Percentiles rank a stretch among this genome's conserved stretches.
phyloP scores from a whole-genome alignment of 2,329 filamentous ascomycete species.

The Claviceps purpurea region DNA sequence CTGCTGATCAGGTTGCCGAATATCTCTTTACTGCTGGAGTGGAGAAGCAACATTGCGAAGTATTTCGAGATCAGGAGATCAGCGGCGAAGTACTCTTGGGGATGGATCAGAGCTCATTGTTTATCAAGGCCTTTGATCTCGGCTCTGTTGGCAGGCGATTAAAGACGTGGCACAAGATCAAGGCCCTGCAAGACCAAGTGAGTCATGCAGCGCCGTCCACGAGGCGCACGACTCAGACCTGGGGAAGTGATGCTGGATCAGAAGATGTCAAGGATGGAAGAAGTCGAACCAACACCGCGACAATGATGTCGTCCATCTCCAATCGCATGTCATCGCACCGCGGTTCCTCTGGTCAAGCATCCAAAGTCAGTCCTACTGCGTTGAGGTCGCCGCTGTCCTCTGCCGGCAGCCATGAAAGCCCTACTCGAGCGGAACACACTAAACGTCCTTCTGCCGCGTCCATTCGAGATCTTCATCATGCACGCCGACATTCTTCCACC shows the following conservation, averaged over 20 bases:
- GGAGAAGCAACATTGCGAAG: conserved; percentile 80
- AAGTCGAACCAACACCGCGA: conserved; percentile 46
- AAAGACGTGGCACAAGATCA: conserved; percentile 96
- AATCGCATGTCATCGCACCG: conserved; percentile 36
- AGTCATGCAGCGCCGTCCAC: conserved; percentile 28
- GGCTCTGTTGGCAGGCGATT: conserved; percentile 79
- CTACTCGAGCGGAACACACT: conserved; percentile 33
- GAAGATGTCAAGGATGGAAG: conserved; percentile 37
- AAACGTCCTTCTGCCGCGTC: conserved; percentile 67
- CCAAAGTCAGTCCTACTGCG: conserved; percentile 31
- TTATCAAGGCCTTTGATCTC: conserved; percentile 89
- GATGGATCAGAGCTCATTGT: conserved; percentile 90
- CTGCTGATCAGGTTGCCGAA: conserved; percentile 69
- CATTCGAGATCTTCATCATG: conserved; percentile 69
- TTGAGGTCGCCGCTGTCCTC: conserved; percentile 28
- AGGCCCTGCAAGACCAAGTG: conserved; percentile 78
- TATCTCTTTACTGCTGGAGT: conserved; percentile 77
- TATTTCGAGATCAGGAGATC: conserved; percentile 93
- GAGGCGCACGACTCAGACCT: conserved; percentile 40
- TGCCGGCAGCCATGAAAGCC: conserved; percentile 27
- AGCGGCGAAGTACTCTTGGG: conserved; percentile 82
- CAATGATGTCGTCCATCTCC: conserved; percentile 24
- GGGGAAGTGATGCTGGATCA: conserved; percentile 45
- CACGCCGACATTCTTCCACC: conserved; percentile 75
- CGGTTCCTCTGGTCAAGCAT: conserved; percentile 36